Evolutionary conservation across 2,329 filamentous ascomycete species (phyloP).

Genomic region (Akanthomyces lecanii): DNA sequence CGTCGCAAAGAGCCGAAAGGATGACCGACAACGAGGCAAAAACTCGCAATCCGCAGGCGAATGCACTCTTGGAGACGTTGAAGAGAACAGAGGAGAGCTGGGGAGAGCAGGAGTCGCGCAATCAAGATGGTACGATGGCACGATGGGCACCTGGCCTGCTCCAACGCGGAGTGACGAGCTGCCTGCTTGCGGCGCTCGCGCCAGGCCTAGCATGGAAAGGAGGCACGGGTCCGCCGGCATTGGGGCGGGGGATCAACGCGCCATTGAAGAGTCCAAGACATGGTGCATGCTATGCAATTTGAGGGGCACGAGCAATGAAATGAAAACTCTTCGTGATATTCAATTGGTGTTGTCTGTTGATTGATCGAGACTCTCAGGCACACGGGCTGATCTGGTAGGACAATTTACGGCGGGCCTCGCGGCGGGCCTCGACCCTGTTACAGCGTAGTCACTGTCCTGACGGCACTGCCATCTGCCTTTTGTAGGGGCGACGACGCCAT

Average conservation of each 20-base stretch:
- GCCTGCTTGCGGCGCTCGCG: background rate
- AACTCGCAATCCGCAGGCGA: background rate
- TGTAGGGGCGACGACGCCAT: conserved; percentile 8
- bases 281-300: background rate
- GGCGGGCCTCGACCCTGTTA: background rate
- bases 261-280: background rate
- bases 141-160: background rate
- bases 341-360: background rate
- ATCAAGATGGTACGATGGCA: background rate
- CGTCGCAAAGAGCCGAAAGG: background rate
- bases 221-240: conserved; percentile 5
- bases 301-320: background rate
- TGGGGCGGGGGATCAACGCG: conserved; percentile 8
- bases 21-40: background rate
- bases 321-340: background rate
- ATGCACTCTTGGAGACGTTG: background rate
- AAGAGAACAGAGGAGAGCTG: background rate
- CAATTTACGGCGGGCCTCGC: background rate
- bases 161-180: background rate
- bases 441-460: background rate
- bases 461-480: background rate
- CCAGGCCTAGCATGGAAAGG: conserved; percentile 9
- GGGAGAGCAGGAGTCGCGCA: background rate
- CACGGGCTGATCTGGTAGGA: background rate
- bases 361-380: background rate